phyloP scores from a whole-genome alignment of 352 stramenopile species.

The Phytophthora aleatoria region DNA sequence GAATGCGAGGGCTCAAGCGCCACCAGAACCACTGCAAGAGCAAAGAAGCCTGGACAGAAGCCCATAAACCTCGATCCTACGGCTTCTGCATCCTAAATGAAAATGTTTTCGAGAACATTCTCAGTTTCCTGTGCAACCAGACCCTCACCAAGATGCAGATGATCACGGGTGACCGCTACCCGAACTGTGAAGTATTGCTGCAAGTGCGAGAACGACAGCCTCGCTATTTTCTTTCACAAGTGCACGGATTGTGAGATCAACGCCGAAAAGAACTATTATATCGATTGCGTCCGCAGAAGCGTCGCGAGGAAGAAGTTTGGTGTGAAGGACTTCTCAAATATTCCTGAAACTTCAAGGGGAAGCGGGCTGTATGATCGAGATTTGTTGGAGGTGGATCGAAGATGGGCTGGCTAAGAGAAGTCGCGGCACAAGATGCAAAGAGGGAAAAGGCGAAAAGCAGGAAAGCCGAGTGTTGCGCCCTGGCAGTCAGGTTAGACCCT shows the following conservation, averaged over 20 bases:
- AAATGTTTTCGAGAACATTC: constrained; percentile 14
- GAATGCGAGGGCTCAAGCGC: background rate
- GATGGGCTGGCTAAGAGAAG: background rate
- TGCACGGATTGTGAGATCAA: background rate
- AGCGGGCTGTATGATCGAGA: background rate
- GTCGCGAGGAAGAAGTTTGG: background rate
- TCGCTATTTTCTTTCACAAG: background rate
- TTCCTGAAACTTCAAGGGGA: background rate
- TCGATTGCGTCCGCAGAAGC: background rate
- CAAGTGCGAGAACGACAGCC: constrained; percentile 21
- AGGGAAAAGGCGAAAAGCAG: background rate
- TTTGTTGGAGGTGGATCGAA: background rate
- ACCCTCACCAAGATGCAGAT: constrained; percentile 19
- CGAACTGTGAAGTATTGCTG: constrained; percentile 18
- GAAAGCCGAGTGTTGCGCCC: background rate
- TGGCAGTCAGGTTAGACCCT: background rate
- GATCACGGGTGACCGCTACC: constrained; percentile 17
- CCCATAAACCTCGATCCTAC: constrained; percentile 1
- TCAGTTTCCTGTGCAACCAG: constrained; percentile 22
- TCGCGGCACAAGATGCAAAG: background rate
- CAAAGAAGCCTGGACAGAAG: background rate
- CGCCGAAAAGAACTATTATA: background rate
- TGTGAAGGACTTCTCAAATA: background rate
- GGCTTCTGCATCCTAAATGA: constrained; percentile 14
- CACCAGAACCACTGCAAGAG: constrained; percentile 5